These are phyloP conservation scores for Fusarium transvaalense DNA, from an alignment of 2,329 filamentous ascomycete species.

Conservation along the genomic window DNA sequence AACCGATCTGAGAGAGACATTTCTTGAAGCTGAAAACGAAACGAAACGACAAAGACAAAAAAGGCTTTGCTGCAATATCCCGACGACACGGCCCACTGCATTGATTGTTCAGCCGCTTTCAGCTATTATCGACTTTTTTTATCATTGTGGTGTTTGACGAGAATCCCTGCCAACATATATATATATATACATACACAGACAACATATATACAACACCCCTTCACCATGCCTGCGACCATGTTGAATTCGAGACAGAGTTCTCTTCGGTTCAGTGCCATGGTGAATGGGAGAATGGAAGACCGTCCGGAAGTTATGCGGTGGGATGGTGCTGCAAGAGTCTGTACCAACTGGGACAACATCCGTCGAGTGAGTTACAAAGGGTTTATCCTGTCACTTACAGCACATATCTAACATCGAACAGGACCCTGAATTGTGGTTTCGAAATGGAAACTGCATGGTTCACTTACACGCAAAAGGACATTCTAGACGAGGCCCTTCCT, in stretches of 20 bases:
- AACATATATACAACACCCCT: conserved; percentile 11
- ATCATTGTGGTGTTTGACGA: background rate
- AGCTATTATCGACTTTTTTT: conserved; percentile 10
- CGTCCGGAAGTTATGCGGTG: conserved; percentile 58
- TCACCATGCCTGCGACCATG: conserved; percentile 10
- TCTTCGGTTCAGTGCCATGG: conserved; percentile 47
- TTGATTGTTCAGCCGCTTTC: conserved; percentile 25
- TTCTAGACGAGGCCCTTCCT: conserved; percentile 74
- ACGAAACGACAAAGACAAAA: conserved; percentile 10
- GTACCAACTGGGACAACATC: conserved; percentile 61
- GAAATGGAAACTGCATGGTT: conserved; percentile 76
- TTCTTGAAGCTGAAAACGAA: conserved; percentile 13
- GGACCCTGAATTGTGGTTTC: conserved; percentile 79
- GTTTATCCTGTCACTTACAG: background rate
- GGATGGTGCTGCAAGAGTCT: conserved; percentile 63
- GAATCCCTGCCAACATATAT: too few relatives aligned
- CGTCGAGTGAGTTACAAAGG: conserved; percentile 57
- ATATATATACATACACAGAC: background rate
- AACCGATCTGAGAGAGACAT: conserved; percentile 13
- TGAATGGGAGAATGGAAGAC: conserved; percentile 45
- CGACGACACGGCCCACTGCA: conserved; percentile 34
- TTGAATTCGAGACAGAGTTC: conserved; percentile 34
- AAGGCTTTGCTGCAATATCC: conserved; percentile 39
- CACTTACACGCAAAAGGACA: conserved; percentile 76
- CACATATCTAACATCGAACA: conserved; percentile 51